Conservation (phyloP, 2,329 filamentous ascomycete species). For the Pseudogymnoascus sp. region DNA sequence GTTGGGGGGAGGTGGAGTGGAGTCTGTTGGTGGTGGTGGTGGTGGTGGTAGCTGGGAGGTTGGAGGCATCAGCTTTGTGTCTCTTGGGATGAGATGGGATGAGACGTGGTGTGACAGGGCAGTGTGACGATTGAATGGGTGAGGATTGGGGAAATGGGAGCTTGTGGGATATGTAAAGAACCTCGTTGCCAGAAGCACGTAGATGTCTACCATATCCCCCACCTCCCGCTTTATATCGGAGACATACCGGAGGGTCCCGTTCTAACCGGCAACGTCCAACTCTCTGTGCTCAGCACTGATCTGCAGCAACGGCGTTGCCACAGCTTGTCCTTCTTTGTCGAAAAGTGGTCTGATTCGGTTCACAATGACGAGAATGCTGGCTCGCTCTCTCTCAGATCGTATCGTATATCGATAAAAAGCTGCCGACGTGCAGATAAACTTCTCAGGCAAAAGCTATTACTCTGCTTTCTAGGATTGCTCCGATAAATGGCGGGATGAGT, state of each 20-base stretch:
- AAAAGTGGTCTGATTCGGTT: background rate
- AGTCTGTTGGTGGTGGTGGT: background rate
- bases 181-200: constrained; percentile 7
- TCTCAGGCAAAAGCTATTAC: background rate
- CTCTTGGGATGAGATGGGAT: background rate
- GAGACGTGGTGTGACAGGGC: background rate
- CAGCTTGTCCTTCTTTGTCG: background rate
- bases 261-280: constrained; percentile 1
- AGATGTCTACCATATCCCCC: background rate
- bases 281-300: background rate
- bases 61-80: background rate
- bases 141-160: background rate
- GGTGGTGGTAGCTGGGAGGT: background rate
- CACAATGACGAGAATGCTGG: background rate
- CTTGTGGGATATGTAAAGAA: constrained; percentile 8
- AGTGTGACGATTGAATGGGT: background rate
- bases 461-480: background rate
- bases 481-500: constrained; percentile 5
- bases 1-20: background rate
- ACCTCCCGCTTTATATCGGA: background rate
- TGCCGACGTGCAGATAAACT: background rate
- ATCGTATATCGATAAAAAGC: background rate
- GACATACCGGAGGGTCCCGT: constrained; percentile 1
- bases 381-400: background rate
- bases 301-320: background rate